Evolutionary conservation across 768 basidiomycete genomes (phyloP), one percentile per base, ranked within the genome.

Genomic region (Kwoniella sp.): DNA sequence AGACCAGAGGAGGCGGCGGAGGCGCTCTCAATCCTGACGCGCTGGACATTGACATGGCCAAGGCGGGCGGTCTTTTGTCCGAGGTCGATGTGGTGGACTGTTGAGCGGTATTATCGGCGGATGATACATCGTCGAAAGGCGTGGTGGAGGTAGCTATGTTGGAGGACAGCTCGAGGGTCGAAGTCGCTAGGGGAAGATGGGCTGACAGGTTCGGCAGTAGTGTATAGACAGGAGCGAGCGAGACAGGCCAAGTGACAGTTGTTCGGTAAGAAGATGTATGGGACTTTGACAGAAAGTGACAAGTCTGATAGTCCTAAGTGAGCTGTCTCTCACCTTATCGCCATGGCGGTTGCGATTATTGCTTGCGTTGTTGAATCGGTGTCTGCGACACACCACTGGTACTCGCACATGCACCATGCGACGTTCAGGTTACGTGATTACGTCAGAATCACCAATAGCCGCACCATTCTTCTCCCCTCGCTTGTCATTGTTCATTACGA

Each of bases 101-200:
- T 41, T 30, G 11, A 30, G 5, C 55, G 25, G 34, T 26, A 20
- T 38, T 51, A 23, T 48, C 4, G 17, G 61, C 20, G 9, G 34
- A n/a, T 28, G 34, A 45, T 11, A n/a, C 61, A 62, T 62, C 61
- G 38, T 62, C 53, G 22, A 20, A 12, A 2, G 52, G 22, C 52
- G 61, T 62, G 52, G 34, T 62, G 52, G 61, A 55, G 61, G 61
- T 17, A 51, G 26, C 30, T 62, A 62, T 62, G 31, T n/a, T 62
- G 61, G 41, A 20, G 17, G 9, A 20, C 41, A 45, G 34, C 34
- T 34, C 34, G 34, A 5, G 13, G 34, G 34, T 34, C 7, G 34
- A 5, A 34, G 7, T 34, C 5, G 34, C 7, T 34, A 34, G 13
- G 13, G 34, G 7, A 13, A 5, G 13, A 13, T 5, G 34, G 34